These are phyloP conservation scores for Aspergillus steynii DNA, from an alignment of 495 filamentous ascomycete species.

Conservation along the genomic window DNA sequence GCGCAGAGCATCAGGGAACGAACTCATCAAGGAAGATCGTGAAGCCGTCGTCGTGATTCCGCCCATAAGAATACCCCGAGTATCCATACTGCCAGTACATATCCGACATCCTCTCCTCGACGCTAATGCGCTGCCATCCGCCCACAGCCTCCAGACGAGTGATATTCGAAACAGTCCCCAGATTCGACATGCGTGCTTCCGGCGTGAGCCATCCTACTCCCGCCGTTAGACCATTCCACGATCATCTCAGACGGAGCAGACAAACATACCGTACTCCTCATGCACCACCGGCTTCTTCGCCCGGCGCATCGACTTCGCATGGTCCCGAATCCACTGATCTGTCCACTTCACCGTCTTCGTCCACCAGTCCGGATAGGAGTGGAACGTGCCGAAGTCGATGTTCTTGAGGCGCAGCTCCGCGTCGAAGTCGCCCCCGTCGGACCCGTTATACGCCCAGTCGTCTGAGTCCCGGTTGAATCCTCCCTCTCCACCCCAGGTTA, in stretches of 20 bases:
- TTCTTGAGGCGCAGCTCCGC: slow-evolving; percentile 50
- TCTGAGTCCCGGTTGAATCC: slow-evolving; percentile 42
- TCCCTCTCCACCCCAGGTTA: slow-evolving; percentile 58
- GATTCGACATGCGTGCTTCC: slow-evolving; percentile 10
- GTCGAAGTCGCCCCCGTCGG: slow-evolving; percentile 62
- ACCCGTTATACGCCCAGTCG: slow-evolving; percentile 55
- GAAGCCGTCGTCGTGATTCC: slow-evolving; percentile 19
- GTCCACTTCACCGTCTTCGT: slow-evolving; percentile 19
- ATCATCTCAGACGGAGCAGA: neutral
- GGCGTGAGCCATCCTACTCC: slow-evolving; percentile 14
- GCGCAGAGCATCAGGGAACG: neutral
- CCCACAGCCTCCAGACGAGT: slow-evolving; percentile 19
- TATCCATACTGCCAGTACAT: slow-evolving; percentile 21
- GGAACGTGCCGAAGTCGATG: slow-evolving; percentile 64
- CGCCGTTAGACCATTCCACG: neutral
- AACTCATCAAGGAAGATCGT: slow-evolving; percentile 21
- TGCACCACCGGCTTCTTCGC: slow-evolving; percentile 17
- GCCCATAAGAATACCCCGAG: slow-evolving; percentile 19
- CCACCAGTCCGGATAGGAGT: slow-evolving; percentile 52
- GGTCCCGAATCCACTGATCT: slow-evolving; percentile 16
- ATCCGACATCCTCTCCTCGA: slow-evolving; percentile 20
- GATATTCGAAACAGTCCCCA: slow-evolving; percentile 16
- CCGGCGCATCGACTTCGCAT: slow-evolving; percentile 5
- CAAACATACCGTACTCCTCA: slow-evolving; percentile 18
- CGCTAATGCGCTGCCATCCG: slow-evolving; percentile 18